These are phyloP conservation scores for Megacollybia marginata DNA, from an alignment of 768 basidiomycete genomes.

Conservation along the genomic window DNA sequence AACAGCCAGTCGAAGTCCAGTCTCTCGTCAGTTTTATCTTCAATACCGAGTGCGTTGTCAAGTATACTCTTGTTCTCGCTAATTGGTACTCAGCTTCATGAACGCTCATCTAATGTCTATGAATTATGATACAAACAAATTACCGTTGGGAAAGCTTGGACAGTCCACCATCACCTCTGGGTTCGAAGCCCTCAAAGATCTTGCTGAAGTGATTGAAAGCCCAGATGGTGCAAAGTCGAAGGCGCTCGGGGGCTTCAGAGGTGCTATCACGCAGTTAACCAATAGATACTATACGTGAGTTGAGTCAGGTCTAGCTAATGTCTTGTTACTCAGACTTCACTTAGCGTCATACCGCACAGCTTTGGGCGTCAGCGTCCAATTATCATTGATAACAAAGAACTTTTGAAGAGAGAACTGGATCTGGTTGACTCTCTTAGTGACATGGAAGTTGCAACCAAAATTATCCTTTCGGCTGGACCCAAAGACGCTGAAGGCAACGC, in stretches of 20 bases:
- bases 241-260: slow-evolving; percentile 22
- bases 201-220: neutral
- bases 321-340: neutral
- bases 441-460: slow-evolving; percentile 37
- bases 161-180: slow-evolving; percentile 36
- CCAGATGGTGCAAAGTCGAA: neutral
- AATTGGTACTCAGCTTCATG: slow-evolving; percentile 22
- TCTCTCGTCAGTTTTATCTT: neutral
- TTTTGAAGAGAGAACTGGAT: slow-evolving; percentile 33
- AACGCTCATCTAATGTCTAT: slow-evolving; percentile 31
- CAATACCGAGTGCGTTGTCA: neutral
- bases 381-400: slow-evolving; percentile 21
- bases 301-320: neutral
- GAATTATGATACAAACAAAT: slow-evolving; percentile 42
- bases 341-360: slow-evolving; percentile 34
- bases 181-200: slow-evolving; percentile 32
- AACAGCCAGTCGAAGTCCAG: neutral
- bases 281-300: slow-evolving; percentile 35
- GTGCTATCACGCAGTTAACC: slow-evolving; percentile 29
- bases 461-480: slow-evolving; percentile 20
- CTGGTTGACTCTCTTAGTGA: slow-evolving; percentile 40
- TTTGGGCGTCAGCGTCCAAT: slow-evolving; percentile 32
- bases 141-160: slow-evolving; percentile 39
- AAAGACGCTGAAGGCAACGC: slow-evolving; percentile 21
- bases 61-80: neutral